Evolutionary conservation across 192 early-diverging fungal species (phyloP), one percentile per base, ranked within the genome.

Genomic region (Entomortierella lignicola): DNA sequence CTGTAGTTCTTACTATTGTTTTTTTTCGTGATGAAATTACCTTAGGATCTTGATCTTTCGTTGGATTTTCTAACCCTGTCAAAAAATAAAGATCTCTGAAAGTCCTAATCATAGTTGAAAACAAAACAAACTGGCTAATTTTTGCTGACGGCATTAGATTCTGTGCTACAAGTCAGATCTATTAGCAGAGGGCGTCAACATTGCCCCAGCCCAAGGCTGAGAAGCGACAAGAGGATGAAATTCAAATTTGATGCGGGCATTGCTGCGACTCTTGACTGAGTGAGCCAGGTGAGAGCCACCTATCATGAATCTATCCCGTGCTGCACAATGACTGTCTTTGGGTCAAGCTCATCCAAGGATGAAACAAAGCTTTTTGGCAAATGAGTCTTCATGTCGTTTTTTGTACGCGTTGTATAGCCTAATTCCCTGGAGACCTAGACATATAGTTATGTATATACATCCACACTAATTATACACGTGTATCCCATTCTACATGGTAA

Each of bases 311-410:
- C n/a, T 26, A 25, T 54, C 53, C 53, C 53, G 8, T 25, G 12
- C 27, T 25, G 23, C 26, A 25, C 10, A 12, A 23, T 54, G 12
- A 25, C 53, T 54, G 23, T 54, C 10, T 54, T 27, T 13, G 53
- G 53, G 5, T 54, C 27, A 50, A 8, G 20, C 23, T 72, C 61
- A 18, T 72, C 63, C 70, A 64, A 72, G 53, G 61, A 72, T 23
- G 39, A 47, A 59, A 58, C 55, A n/a, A 63, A 72, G 25, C 32
- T n/a, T n/a, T 72, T 26, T 41, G 55, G 32, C 29, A 42, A 6
- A 43, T 63, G 27, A 60, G 63, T 63, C 63, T 48, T n/a, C n/a
- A n/a, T n/a, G n/a, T n/a, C n/a, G n/a, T n/a, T n/a, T n/a, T n/a
- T n/a, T n/a, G n/a, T n/a, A n/a, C n/a, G n/a, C n/a, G n/a, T n/a